phyloP scores from a whole-genome alignment of 2,329 filamentous ascomycete genomes.

The Cryphonectria nitschkei region DNA sequence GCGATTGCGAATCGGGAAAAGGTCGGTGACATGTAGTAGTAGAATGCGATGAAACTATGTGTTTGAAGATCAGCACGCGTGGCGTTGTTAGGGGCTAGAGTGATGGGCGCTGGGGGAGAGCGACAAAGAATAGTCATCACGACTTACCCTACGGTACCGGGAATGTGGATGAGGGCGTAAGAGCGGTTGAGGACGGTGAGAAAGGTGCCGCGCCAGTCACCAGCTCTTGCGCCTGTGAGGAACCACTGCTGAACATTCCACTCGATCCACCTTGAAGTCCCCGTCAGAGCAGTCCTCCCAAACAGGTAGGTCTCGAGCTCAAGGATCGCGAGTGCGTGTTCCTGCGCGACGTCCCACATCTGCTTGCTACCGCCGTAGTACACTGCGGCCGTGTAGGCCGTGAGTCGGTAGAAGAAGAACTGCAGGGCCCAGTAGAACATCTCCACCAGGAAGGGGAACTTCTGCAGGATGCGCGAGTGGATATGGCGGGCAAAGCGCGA shows the following conservation, averaged over 20 bases:
- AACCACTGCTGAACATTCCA: constrained; percentile 50
- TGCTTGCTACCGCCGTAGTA: constrained; percentile 50
- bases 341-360: constrained; percentile 50
- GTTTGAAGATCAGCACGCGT: constrained; percentile 6
- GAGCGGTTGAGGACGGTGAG: constrained; percentile 52
- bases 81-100: no score
- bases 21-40: constrained; percentile 59
- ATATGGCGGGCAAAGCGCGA: constrained; percentile 60
- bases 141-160: constrained; percentile 50
- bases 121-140: background rate
- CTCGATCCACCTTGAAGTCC: constrained; percentile 45
- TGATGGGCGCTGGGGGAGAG: background rate
- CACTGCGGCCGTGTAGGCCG: constrained; percentile 53
- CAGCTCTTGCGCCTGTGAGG: constrained; percentile 43
- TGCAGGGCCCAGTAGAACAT: constrained; percentile 77
- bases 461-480: constrained; percentile 63
- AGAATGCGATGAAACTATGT: constrained; percentile 63
- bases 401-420: constrained; percentile 65
- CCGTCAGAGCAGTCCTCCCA: constrained; percentile 31
- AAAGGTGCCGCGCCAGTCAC: constrained; percentile 38
- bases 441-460: constrained; percentile 70
- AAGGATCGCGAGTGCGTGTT: constrained; percentile 47
- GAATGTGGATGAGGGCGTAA: constrained; percentile 55
- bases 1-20: constrained; percentile 42
- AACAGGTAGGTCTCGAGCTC: constrained; percentile 43